Evolutionary conservation across 345 rosid genomes (phyloP).

Genomic region (Excoecaria agallocha): DNA sequence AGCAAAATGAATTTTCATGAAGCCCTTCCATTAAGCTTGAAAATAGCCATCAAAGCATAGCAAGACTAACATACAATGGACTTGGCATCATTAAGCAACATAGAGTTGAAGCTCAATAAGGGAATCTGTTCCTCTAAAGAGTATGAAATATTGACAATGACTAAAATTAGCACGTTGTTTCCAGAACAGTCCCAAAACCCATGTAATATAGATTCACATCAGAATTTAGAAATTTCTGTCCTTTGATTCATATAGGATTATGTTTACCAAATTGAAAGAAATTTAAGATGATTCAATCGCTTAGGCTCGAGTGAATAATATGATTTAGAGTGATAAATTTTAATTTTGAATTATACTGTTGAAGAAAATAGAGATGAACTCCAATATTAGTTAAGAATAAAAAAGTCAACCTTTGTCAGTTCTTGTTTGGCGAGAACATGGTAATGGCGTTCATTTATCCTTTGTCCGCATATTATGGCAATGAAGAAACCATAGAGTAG

Average conservation of each 20-base stretch:
- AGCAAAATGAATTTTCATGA: slow-evolving; percentile 11
- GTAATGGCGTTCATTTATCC: slow-evolving; percentile 94
- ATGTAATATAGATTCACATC: not conserved
- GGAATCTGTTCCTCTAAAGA: slow-evolving; percentile 9
- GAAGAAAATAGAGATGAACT: not conserved
- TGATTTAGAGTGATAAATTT: not conserved
- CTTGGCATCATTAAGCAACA: not conserved
- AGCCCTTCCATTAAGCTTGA: not conserved
- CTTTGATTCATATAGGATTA: not conserved
- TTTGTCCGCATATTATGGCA: slow-evolving; percentile 98
- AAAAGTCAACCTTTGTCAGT: slow-evolving; percentile 71
- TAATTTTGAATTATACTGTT: not conserved
- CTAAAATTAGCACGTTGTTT: not conserved
- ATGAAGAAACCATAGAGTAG: slow-evolving; percentile 95
- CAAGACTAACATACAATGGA: not conserved
- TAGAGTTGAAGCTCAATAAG: not conserved
- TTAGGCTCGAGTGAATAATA: not conserved
- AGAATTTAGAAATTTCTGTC: not conserved
- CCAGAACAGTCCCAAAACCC: not conserved
- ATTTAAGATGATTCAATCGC: not conserved
- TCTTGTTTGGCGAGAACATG: slow-evolving; percentile 98
- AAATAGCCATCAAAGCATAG: not conserved
- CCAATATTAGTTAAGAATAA: slow-evolving; percentile 3
- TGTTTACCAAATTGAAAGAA: not conserved
- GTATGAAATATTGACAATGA: not conserved